phyloP scores from a whole-genome alignment of 768 basidiomycete species.

The Favolaschia claudopus region DNA sequence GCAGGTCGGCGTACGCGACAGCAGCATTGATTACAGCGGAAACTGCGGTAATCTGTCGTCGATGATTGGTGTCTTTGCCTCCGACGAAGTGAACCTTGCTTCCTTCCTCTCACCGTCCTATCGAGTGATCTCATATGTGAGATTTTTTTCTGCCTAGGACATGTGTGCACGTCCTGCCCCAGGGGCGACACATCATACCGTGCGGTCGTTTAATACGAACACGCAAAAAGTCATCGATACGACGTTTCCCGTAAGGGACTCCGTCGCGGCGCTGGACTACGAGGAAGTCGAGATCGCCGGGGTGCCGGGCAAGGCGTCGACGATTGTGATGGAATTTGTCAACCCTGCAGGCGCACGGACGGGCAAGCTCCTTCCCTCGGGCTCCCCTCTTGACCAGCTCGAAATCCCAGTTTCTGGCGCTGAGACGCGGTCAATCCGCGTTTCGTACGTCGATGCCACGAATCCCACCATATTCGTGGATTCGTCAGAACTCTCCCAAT shows the following conservation, averaged over 20 bases:
- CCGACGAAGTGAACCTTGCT: too few species aligned
- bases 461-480: conserved; percentile 76
- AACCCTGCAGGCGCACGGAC: conserved; percentile 74
- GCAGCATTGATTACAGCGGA: conserved; percentile 68
- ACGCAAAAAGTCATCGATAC: conserved; percentile 74
- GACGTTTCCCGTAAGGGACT: conserved; percentile 64
- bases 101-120: not conserved
- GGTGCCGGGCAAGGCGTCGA: conserved; percentile 70
- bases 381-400: conserved; percentile 54
- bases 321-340: conserved; percentile 71
- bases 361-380: conserved; percentile 73
- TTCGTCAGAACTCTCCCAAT: conserved; percentile 47
- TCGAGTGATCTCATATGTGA: not conserved
- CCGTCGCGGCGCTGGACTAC: conserved; percentile 52
- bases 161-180: conserved; percentile 45
- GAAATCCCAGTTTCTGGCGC: conserved; percentile 33
- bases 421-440: conserved; percentile 37
- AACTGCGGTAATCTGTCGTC: conserved; percentile 79
- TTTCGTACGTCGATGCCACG: conserved; percentile 74
- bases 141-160: conserved; percentile 36
- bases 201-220: conserved; percentile 76
- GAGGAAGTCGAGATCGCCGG: conserved; percentile 69
- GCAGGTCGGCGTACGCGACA: conserved; percentile 67
- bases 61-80: conserved; percentile 76
- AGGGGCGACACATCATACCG: conserved; percentile 43